phyloP scores from a whole-genome alignment of 345 rosid genomes.

The Mangifera indica region DNA sequence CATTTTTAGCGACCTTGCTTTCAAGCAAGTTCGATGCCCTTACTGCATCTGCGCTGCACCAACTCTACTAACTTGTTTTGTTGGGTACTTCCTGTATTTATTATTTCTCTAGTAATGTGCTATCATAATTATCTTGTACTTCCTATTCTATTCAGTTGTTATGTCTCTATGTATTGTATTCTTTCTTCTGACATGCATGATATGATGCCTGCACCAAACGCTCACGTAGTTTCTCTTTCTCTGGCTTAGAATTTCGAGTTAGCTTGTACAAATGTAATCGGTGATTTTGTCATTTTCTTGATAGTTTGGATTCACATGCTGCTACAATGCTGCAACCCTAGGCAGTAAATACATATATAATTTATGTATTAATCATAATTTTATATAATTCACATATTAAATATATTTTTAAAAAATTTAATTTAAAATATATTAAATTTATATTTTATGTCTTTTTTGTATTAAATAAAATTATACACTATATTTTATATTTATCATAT shows the following conservation, averaged over 20 bases:
- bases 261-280: not conserved
- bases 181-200: not conserved
- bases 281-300: too few relatives aligned
- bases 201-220: not conserved
- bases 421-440: too few relatives aligned
- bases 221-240: not conserved
- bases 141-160: not conserved
- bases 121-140: constrained; percentile 13
- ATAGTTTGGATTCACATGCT: too few relatives aligned
- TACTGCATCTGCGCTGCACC: not conserved
- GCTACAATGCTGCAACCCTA: too few relatives aligned
- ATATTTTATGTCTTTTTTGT: too few relatives aligned
- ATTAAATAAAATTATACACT: too few relatives aligned
- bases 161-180: not conserved
- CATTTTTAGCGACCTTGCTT: constrained; percentile 17
- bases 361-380: too few relatives aligned
- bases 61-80: not conserved
- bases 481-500: too few relatives aligned
- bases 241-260: not conserved
- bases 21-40: constrained; percentile 23
- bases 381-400: too few relatives aligned
- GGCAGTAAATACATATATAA: too few relatives aligned
- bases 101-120: constrained; percentile 1
- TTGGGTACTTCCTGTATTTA: constrained; percentile 15
- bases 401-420: too few relatives aligned